These are phyloP conservation scores for Penicillium paradoxum DNA, from an alignment of 495 filamentous ascomycete genomes.

Conservation along the genomic window DNA sequence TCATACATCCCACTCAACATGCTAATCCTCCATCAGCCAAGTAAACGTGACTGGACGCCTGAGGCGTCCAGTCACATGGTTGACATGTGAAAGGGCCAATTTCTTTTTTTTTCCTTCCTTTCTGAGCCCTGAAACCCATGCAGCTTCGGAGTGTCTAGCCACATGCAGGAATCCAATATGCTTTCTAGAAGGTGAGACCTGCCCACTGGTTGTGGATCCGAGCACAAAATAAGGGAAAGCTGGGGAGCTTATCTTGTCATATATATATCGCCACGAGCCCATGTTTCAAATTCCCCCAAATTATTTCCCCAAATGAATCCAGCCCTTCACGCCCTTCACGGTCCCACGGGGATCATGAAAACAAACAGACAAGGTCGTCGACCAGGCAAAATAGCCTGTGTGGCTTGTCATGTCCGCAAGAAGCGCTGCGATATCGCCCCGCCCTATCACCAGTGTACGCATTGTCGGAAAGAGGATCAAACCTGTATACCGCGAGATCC, in stretches of 20 bases:
- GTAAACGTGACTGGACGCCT: no score
- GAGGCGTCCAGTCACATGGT: background rate
- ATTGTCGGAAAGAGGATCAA: slow-evolving; percentile 11
- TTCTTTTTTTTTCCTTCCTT: no score
- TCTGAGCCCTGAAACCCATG: no score
- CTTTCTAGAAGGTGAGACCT: background rate
- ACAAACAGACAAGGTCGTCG: slow-evolving; percentile 3
- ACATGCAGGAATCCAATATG: no score
- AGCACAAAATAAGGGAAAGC: no score
- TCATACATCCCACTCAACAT: no score
- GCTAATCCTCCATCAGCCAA: no score
- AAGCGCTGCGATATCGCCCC: slow-evolving; percentile 13
- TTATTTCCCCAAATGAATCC: background rate
- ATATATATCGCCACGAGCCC: no score
- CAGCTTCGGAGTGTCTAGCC: no score
- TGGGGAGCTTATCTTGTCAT: no score
- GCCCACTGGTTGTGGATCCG: no score
- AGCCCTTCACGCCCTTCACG: background rate
- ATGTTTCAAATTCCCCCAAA: no score
- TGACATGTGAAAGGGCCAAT: background rate
- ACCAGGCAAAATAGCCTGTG: slow-evolving; percentile 3
- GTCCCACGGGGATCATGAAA: slow-evolving; percentile 2
- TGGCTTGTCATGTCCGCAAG: slow-evolving; percentile 14
- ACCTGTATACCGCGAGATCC: slow-evolving; percentile 11
- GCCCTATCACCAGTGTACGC: slow-evolving; percentile 9